These are phyloP conservation scores for Hypoxylon sp. DNA, from an alignment of 2,329 filamentous ascomycete species.

Conservation along the genomic window DNA sequence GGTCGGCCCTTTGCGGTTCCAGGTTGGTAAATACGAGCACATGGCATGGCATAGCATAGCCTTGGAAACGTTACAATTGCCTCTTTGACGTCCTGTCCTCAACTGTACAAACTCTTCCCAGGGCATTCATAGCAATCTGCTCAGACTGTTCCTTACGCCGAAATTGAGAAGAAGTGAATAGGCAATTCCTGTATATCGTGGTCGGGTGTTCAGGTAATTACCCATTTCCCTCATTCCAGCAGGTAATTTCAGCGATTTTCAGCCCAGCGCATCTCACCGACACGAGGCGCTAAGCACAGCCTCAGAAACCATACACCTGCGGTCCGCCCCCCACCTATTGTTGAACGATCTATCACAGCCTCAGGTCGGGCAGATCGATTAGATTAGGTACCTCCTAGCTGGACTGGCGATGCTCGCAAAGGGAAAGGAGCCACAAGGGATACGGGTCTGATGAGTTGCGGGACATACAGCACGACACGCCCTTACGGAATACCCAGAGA, in stretches of 20 bases:
- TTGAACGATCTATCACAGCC: background rate
- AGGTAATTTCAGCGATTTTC: background rate
- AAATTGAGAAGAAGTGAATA: background rate
- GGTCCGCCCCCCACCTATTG: background rate
- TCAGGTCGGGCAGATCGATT: constrained; percentile 1
- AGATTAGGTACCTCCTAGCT: background rate
- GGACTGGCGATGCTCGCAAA: constrained; percentile 8
- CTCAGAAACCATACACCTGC: constrained; percentile 6
- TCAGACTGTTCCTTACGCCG: background rate
- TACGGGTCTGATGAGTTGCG: constrained; percentile 4
- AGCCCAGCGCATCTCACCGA: constrained; percentile 6
- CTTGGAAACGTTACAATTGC: constrained; percentile 31
- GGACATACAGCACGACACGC: background rate
- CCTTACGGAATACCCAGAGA: constrained; percentile 3
- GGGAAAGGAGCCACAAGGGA: constrained; percentile 21
- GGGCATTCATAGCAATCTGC: background rate
- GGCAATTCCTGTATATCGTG: background rate
- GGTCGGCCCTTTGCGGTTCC: background rate
- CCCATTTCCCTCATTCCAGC: background rate
- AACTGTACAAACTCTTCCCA: background rate
- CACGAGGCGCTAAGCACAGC: constrained; percentile 25
- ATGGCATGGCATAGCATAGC: constrained; percentile 13
- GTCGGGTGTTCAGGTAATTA: background rate
- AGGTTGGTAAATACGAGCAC: constrained; percentile 26
- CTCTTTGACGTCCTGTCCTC: background rate